Evolutionary conservation across 2,329 filamentous ascomycete genomes (phyloP), one percentile per base, ranked within the genome.

Genomic region (Golovinomyces cichoracearum): DNA sequence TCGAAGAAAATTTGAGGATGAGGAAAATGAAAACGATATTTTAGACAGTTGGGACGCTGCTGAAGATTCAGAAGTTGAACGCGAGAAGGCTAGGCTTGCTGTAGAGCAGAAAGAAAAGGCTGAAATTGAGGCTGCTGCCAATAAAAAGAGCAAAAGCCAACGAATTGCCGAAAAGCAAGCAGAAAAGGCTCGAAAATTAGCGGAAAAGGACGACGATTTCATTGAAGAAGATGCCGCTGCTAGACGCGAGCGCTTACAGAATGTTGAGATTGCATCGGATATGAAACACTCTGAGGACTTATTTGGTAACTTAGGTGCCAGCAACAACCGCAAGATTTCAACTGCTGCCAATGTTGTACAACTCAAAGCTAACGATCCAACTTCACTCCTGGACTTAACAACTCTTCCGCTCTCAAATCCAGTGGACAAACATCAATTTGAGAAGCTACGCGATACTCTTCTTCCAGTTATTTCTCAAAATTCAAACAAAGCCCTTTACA

Each of bases 1-100:
- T 19, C 53, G 57, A 42, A 53, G 60, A 51, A 54, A 73, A 63
- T 84, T 90, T 68, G 93, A 93, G 61, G 85, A 90, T 57, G 88
- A 95, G 57, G 88, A 95, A 63, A 78, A 86, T 29, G 78, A 81
- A 55, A 70, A 69, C 57, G 83, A 92, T 65, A 86, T 95, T 50
- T 74, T 94, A 60, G 90, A 98, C 52, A 88, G 83, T 29, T 98
- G 90, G 90, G 86, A 95, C 60, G 88, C 83, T 50, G 86, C 83
- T 57, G 90, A 95, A 61, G 90, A 98, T 67, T 93, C 85, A 53
- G 90, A 98, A 60, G 88, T 78, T 58, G 90, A 98, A 69, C 82
- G 85, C 59, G 86, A 94, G 66, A 98, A 95, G 71, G 83, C 75
- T 25, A 82, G 81, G 65, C 90, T 88, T 68, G 84, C 78, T 47